phyloP scores from a whole-genome alignment of 805 yeast genomes.

The Wickerhamomyces queroliae region DNA sequence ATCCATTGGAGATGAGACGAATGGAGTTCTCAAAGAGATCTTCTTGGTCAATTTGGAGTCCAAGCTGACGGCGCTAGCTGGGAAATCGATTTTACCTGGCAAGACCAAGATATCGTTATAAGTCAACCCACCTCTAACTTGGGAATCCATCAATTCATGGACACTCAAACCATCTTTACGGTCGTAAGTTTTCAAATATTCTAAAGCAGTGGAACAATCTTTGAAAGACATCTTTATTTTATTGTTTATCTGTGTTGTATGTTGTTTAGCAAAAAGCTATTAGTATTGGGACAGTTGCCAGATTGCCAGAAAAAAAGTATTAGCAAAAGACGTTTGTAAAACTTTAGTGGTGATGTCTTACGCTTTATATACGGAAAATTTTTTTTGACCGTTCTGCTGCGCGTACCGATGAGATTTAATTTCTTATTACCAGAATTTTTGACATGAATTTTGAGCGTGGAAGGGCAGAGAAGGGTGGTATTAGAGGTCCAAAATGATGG shows the following conservation, averaged over 20 bases:
- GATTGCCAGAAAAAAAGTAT: conserved; percentile 21
- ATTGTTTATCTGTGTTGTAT: not conserved
- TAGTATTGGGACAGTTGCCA: conserved; percentile 19
- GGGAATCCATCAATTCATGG: conserved; percentile 82
- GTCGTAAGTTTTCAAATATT: conserved; percentile 57
- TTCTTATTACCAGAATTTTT: no score
- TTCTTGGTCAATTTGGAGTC: conserved; percentile 89
- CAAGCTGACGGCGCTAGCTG: conserved; percentile 69
- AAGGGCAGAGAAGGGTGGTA: no score
- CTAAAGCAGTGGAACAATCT: conserved; percentile 58
- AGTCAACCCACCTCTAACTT: conserved; percentile 90
- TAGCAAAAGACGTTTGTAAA: not conserved
- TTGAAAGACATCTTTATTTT: conserved; percentile 21
- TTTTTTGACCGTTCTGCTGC: not conserved
- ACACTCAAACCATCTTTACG: conserved; percentile 83
- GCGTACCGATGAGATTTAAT: not conserved
- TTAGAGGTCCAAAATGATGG: no score
- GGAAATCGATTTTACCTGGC: conserved; percentile 91
- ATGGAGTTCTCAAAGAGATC: conserved; percentile 88
- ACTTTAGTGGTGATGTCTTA: not conserved
- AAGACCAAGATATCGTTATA: conserved; percentile 93
- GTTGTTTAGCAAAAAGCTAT: conserved; percentile 6
- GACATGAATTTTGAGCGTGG: no score
- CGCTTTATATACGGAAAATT: not conserved
- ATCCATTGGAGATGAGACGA: conserved; percentile 98